Percentiles rank a stretch among this genome's conserved stretches.
Evolutionary conservation across 1,139 yeast species (phyloP).

Genomic region (Zygosaccharomyces sapae): DNA sequence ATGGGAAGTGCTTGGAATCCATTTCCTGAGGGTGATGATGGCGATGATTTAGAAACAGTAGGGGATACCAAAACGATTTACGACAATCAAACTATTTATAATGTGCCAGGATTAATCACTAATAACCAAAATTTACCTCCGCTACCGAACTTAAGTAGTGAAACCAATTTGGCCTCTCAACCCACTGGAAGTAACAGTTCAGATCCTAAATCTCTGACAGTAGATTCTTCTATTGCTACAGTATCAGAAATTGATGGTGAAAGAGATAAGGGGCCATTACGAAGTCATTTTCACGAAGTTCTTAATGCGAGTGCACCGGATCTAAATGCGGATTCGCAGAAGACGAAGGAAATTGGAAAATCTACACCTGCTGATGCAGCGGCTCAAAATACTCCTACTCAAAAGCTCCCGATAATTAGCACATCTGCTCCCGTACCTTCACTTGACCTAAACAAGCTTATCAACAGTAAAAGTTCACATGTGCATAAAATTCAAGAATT

Average conservation of each 20-base stretch:
- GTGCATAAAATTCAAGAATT: conserved; percentile 26
- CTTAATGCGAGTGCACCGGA: conserved; percentile 21
- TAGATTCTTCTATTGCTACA: conserved; percentile 12
- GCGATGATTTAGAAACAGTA: conserved; percentile 33
- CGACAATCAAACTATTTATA: conserved; percentile 35
- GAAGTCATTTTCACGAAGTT: conserved; percentile 20
- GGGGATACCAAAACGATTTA: conserved; percentile 35
- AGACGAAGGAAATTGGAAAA: conserved; percentile 10
- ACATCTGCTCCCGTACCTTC: conserved; percentile 20
- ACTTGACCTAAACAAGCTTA: conserved; percentile 25
- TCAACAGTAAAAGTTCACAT: conserved; percentile 25
- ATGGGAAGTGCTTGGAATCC: conserved; percentile 37
- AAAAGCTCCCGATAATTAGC: neutral
- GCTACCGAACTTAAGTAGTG: conserved; percentile 23
- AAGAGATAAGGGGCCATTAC: conserved; percentile 14
- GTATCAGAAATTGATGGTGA: conserved; percentile 12
- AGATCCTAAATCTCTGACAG: conserved; percentile 12
- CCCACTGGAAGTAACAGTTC: conserved; percentile 11
- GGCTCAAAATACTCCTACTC: neutral
- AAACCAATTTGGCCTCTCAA: conserved; percentile 1
- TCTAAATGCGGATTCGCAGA: conserved; percentile 17
- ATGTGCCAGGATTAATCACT: conserved; percentile 35
- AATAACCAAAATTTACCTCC: conserved; percentile 33
- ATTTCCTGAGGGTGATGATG: conserved; percentile 26
- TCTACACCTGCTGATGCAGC: no score